Base-by-base conservation (phyloP, 148 eudicot genomes). In the Mesembryanthemum crystallinum region DNA sequence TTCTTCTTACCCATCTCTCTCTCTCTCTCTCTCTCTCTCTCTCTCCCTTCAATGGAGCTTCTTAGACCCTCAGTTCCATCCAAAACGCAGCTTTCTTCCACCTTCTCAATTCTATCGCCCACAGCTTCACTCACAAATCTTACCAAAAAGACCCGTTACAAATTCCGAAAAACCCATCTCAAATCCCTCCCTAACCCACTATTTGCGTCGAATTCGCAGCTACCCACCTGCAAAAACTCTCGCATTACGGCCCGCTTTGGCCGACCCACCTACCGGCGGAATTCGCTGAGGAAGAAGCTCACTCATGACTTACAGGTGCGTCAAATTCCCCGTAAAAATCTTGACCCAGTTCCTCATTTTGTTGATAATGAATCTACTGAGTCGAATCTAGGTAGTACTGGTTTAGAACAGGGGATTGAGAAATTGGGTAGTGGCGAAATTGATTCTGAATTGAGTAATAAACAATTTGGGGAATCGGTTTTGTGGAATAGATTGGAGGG, bases 221-320 rank as follows among this genome's bases (percentile, higher is more conserved):
- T 82, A 17, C 49, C 70, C 25, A 67, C 25, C 67, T 29, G 82
- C 45, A 75, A 73, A 75, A 82, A 52, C 6, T 66, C 83, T 73
- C 83, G 35, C 42, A 75, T 90, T 70, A 81, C 82, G 21, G 90
- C 94, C 75, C 89, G 77, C 45, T 82, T 82, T 21, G 77, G 87
- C 28, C 82, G 88, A 67, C 88, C 81, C 70, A 58, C 84, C 28
- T 84, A 76, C 51, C 89, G 96, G 18, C 85, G 83, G 0, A 91
- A 90, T 70, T 90, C 87, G 17, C 82, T 94, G 64, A 83, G 97
- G 78, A 88, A 87, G 76, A 94, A 94, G 76, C 86, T 91, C 78
- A 81, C 76, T 12, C 71, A 75, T 64, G 67, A 79, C 27, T 71
- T 73, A 55, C 80, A 87, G 90, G 92, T 91, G 73, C 76, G 80